A percentile compares a stretch with the other conserved stretches of the same genome.
Evolutionary conservation across 2,329 filamentous ascomycete genomes (phyloP).

Genomic region (Arthrinium puccinioides): DNA sequence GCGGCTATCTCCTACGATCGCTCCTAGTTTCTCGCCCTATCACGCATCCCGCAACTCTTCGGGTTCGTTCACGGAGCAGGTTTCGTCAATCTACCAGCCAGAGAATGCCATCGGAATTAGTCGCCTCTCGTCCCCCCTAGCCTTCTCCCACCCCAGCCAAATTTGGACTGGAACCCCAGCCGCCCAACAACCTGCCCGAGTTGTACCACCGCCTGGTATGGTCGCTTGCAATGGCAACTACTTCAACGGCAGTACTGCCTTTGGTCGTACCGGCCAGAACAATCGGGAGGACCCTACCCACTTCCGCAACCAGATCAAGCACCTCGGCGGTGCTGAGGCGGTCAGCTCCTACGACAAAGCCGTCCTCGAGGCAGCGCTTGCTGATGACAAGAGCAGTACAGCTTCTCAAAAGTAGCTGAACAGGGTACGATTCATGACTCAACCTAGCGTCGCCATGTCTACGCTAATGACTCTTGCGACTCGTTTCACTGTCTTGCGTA

Average conservation of each 20-base stretch:
- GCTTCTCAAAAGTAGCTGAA: neutral
- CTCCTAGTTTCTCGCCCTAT: neutral
- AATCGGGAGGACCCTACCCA: slow-evolving; percentile 16
- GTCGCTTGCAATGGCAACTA: slow-evolving; percentile 18
- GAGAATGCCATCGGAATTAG: neutral
- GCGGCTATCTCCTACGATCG: no score
- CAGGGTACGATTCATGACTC: no score
- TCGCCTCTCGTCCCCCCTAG: neutral
- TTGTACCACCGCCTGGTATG: no score
- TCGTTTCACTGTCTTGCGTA: no score
- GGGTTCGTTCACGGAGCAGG: neutral
- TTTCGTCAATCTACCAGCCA: slow-evolving; percentile 1
- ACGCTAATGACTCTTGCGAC: no score
- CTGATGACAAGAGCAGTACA: slow-evolving; percentile 11
- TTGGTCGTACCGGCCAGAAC: slow-evolving; percentile 15
- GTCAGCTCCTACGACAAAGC: slow-evolving; percentile 16
- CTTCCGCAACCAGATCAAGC: slow-evolving; percentile 19
- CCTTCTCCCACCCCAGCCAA: slow-evolving; percentile 19
- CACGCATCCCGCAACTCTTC: neutral
- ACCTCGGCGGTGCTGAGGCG: slow-evolving; percentile 10
- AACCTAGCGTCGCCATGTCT: no score
- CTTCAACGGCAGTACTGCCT: slow-evolving; percentile 18
- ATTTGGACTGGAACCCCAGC: slow-evolving; percentile 40
- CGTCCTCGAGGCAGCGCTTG: slow-evolving; percentile 14
- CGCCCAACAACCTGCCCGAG: slow-evolving; percentile 5